A percentile compares a stretch with the other conserved stretches of the same genome.
Evolutionary conservation across 768 basidiomycete genomes (phyloP).

Genomic region (Rhodosporidiobolus odoratus): DNA sequence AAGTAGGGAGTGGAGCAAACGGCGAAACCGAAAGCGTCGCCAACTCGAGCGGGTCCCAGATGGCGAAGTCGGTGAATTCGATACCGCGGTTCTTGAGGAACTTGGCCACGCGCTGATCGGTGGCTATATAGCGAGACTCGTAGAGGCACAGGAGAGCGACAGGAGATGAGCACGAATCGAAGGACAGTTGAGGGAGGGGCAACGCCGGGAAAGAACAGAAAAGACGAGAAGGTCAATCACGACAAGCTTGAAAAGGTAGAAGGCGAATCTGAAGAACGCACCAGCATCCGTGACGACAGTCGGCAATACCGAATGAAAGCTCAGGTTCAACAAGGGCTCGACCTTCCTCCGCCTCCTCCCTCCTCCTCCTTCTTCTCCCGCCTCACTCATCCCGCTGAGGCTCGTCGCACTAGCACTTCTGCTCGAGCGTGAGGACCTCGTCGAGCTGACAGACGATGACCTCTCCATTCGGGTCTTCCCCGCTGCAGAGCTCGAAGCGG

Average conservation of each 20-base stretch:
- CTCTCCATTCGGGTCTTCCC: not conserved
- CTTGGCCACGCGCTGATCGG: constrained; percentile 75
- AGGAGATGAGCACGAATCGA: too few relatives aligned
- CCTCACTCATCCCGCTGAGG: constrained; percentile 2
- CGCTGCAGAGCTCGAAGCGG: not conserved
- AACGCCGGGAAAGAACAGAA: not conserved
- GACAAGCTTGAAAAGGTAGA: not conserved
- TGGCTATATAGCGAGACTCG: constrained; percentile 43
- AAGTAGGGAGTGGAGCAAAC: not conserved
- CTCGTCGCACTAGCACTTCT: constrained; percentile 3
- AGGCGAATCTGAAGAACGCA: not conserved
- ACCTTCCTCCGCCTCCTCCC: constrained; percentile 13
- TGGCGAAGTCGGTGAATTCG: constrained; percentile 69
- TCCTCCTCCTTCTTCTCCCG: constrained; percentile 46
- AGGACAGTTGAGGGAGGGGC: not conserved
- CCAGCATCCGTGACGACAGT: constrained; percentile 82
- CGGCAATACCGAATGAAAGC: constrained; percentile 79
- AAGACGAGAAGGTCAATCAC: not conserved
- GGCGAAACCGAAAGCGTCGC: not conserved
- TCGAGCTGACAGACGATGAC: constrained; percentile 38
- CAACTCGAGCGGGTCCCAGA: constrained; percentile 70
- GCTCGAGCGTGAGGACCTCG: not conserved
- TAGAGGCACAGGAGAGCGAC: too few relatives aligned
- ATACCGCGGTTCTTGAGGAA: constrained; percentile 60
- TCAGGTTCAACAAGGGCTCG: constrained; percentile 67